A percentile compares a stretch with the other conserved stretches of the same genome.
Conservation (phyloP, 2,329 filamentous ascomycete genomes). For the Penicillium polonicum region DNA sequence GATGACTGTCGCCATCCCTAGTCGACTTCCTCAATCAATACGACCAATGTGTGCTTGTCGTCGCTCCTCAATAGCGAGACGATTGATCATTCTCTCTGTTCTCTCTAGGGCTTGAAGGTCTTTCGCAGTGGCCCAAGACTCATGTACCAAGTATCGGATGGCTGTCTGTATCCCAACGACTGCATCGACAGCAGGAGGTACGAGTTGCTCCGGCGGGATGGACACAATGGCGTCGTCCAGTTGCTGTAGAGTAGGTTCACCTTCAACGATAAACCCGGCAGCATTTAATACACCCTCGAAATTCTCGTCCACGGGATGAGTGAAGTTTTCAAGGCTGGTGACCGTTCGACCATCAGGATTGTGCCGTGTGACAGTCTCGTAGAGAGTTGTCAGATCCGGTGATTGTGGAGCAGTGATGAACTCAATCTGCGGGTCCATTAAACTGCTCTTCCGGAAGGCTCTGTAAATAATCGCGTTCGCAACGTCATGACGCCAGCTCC, state of each 20-base stretch:
- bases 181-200: background rate
- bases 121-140: background rate
- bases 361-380: background rate
- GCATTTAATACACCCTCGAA: background rate
- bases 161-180: constrained; percentile 5
- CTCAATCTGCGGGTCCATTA: constrained; percentile 5
- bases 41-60: background rate
- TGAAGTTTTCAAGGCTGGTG: constrained; percentile 1
- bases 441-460: constrained; percentile 7
- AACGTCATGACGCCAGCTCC: constrained; percentile 11
- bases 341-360: background rate
- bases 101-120: constrained; percentile 3
- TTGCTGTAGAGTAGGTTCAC: background rate
- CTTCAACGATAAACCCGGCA: background rate
- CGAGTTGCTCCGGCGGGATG: background rate
- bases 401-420: constrained; percentile 1
- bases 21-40: background rate
- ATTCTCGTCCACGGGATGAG: constrained; percentile 6
- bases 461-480: constrained; percentile 7
- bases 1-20: too few species aligned
- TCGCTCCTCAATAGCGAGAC: background rate
- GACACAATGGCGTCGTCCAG: constrained; percentile 6
- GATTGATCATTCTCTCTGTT: constrained; percentile 1
- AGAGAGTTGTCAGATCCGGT: constrained; percentile 5
- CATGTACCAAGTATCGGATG: constrained; percentile 9